Conservation (phyloP, 768 basidiomycete genomes). For the Pluteus cervinus region DNA sequence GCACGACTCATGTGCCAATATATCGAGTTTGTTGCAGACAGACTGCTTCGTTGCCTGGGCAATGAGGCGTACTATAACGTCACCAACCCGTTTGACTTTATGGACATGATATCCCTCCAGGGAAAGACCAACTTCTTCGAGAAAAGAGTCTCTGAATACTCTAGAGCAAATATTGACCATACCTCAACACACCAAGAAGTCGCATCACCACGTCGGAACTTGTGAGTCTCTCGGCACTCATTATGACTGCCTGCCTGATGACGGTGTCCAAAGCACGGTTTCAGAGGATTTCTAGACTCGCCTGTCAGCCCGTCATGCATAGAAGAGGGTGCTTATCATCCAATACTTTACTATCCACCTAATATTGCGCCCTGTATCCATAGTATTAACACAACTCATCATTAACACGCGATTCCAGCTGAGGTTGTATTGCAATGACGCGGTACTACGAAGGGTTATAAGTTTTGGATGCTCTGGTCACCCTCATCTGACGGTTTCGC, state of each 20-base stretch:
- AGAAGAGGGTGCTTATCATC: too few relatives aligned
- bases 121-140: constrained; percentile 95
- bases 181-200: too few relatives aligned
- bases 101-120: constrained; percentile 85
- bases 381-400: too few relatives aligned
- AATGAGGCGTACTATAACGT: constrained; percentile 70
- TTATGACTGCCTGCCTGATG: background rate
- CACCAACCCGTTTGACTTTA: constrained; percentile 81
- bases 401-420: too few relatives aligned
- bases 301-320: too few relatives aligned
- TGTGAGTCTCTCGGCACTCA: constrained; percentile 6
- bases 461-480: too few relatives aligned
- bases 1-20: constrained; percentile 84
- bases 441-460: too few relatives aligned
- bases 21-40: constrained; percentile 91
- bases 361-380: too few relatives aligned
- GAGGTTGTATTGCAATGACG: constrained; percentile 1
- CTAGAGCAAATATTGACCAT: constrained; percentile 59
- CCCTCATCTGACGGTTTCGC: constrained; percentile 29
- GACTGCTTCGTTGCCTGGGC: constrained; percentile 83
- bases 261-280: too few relatives aligned
- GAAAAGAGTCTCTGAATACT: constrained; percentile 77
- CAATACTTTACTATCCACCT: too few relatives aligned
- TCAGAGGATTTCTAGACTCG: too few relatives aligned
- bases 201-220: background rate